phyloP scores from a whole-genome alignment of 305 asterid species.

The Fraxinus sp. region DNA sequence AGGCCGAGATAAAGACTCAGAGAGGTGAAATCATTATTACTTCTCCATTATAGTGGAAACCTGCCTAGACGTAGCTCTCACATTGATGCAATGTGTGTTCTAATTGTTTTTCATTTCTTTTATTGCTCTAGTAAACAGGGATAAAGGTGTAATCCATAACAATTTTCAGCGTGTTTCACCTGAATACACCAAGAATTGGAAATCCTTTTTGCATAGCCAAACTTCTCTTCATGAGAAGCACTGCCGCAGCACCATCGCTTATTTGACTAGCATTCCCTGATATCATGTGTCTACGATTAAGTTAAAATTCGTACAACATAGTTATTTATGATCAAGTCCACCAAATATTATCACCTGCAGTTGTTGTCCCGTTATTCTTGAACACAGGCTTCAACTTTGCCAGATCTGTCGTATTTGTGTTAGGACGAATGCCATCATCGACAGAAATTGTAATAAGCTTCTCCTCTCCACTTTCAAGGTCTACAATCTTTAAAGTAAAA shows the following conservation, averaged over 20 bases:
- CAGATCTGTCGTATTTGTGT: constrained; percentile 57
- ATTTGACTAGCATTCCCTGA: constrained; percentile 85
- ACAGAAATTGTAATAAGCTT: constrained; percentile 66
- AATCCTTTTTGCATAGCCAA: constrained; percentile 70
- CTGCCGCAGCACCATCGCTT: constrained; percentile 95
- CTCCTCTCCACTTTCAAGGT: constrained; percentile 60
- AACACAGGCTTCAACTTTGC: constrained; percentile 88
- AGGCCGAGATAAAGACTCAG: background rate
- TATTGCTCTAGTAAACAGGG: background rate
- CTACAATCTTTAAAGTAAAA: constrained; percentile 49
- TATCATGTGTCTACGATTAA: background rate
- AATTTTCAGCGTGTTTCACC: constrained; percentile 38
- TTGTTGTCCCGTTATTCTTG: constrained; percentile 77
- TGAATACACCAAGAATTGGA: constrained; percentile 78
- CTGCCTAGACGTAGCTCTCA: background rate
- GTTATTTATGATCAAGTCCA: background rate
- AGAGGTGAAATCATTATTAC: background rate
- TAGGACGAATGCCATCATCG: constrained; percentile 86
- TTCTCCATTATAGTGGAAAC: background rate
- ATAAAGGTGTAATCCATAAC: background rate
- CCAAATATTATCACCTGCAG: constrained; percentile 62
- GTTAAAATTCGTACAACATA: constrained; percentile 1
- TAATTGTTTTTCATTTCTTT: too few species aligned
- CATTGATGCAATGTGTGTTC: background rate
- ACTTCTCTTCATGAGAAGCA: constrained; percentile 92